Conservation (phyloP, 1,284 basidiomycete species). For the Farysia itapuensis region DNA sequence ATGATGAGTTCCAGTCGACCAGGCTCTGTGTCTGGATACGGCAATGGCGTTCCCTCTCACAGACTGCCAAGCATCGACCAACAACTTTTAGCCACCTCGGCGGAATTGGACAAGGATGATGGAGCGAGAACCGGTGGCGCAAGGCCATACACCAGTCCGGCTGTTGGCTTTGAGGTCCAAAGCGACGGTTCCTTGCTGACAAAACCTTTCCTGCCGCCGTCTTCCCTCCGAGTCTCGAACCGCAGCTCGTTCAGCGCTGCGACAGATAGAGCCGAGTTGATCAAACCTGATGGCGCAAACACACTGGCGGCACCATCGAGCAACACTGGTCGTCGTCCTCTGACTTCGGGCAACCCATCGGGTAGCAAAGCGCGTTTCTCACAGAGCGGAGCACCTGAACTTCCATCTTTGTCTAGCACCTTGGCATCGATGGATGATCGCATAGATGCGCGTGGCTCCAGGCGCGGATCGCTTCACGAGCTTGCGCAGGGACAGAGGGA, state of each 20-base stretch:
- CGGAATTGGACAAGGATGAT: conserved; percentile 17
- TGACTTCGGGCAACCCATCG: conserved; percentile 22
- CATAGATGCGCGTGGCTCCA: conserved; percentile 11
- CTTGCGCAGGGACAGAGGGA: too few relatives aligned
- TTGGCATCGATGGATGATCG: conserved; percentile 23
- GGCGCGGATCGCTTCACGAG: too few relatives aligned
- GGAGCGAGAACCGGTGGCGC: conserved; percentile 9
- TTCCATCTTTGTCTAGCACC: conserved; percentile 19
- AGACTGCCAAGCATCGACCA: conserved; percentile 39
- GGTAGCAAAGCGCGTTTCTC: conserved; percentile 10
- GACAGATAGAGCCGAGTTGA: neutral
- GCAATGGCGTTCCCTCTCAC: conserved; percentile 3
- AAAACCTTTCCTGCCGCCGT: conserved; percentile 28
- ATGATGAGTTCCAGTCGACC: conserved; percentile 15
- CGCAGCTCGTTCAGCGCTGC: conserved; percentile 7
- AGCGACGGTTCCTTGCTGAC: conserved; percentile 4
- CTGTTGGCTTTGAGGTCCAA: conserved; percentile 11
- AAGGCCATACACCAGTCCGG: conserved; percentile 27
- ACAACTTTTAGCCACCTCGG: conserved; percentile 27
- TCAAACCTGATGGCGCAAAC: conserved; percentile 7
- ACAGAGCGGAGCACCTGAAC: conserved; percentile 6
- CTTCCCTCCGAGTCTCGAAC: conserved; percentile 13
- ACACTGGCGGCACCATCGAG: too few relatives aligned
- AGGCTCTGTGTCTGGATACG: conserved; percentile 7
- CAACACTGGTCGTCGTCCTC: too few relatives aligned